phyloP scores from a whole-genome alignment of 306 rosid species.

The Castanea crenata region DNA sequence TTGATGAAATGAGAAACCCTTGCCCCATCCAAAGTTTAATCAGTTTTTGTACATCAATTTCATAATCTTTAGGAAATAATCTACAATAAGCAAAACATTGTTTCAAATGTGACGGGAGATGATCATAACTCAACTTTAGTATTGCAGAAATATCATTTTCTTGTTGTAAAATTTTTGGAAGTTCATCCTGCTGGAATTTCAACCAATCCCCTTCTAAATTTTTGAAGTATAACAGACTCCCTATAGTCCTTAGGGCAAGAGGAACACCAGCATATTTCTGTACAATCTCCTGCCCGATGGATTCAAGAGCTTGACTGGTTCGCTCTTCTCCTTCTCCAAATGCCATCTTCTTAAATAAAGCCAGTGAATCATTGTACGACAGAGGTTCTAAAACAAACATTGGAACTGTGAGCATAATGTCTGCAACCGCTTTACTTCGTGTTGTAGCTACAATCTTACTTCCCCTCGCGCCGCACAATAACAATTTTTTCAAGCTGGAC shows the following conservation, averaged over 20 bases:
- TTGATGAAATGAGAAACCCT: too few relatives aligned
- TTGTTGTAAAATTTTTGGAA: conserved; percentile 15
- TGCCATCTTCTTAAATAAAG: conserved; percentile 30
- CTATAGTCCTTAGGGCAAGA: conserved; percentile 32
- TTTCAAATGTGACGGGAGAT: conserved; percentile 38
- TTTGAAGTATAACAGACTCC: conserved; percentile 34
- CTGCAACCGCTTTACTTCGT: conserved; percentile 23
- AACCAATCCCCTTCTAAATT: conserved; percentile 30
- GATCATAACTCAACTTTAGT: conserved; percentile 26
- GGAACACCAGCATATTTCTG: conserved; percentile 21
- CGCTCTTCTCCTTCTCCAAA: conserved; percentile 16
- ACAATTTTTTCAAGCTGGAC: conserved; percentile 14
- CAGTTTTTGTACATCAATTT: conserved; percentile 15
- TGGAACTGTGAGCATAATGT: background rate
- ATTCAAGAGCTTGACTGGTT: background rate
- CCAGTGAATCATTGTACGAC: conserved; percentile 10
- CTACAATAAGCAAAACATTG: conserved; percentile 41
- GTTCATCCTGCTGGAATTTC: conserved; percentile 32
- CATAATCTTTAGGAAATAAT: conserved; percentile 38
- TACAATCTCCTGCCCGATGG: conserved; percentile 31
- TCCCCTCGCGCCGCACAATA: conserved; percentile 29
- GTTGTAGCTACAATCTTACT: conserved; percentile 36
- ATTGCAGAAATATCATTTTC: conserved; percentile 31
- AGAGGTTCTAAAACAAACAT: conserved; percentile 20
- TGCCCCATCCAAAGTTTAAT: conserved; percentile 15